These are phyloP conservation scores for Oryza nivara DNA, from an alignment of 176 grass and related monocot genomes.

Conservation along the genomic window DNA sequence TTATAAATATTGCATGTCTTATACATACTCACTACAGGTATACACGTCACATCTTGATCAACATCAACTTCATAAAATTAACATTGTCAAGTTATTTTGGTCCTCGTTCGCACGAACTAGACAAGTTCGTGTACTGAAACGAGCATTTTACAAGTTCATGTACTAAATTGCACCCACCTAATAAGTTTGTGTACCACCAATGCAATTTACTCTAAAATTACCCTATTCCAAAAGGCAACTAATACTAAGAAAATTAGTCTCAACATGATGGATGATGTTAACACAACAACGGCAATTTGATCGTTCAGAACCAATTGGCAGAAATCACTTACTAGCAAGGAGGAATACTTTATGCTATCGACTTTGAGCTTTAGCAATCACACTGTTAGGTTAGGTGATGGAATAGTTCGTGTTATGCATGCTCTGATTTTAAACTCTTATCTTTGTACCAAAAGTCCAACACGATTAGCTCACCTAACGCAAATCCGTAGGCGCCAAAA, in stretches of 20 bases:
- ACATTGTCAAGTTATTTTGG: too few relatives aligned
- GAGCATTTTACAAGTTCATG: too few relatives aligned
- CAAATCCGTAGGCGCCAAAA: constrained; percentile 31
- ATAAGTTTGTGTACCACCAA: too few relatives aligned
- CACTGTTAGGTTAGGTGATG: constrained; percentile 9
- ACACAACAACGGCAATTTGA: background rate
- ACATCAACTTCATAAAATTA: too few relatives aligned
- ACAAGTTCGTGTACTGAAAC: too few relatives aligned
- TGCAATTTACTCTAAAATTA: too few relatives aligned
- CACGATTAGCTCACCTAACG: background rate
- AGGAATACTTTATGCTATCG: background rate
- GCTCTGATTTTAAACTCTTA: background rate
- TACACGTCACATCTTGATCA: too few relatives aligned
- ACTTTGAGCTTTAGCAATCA: constrained; percentile 9
- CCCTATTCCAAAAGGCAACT: background rate
- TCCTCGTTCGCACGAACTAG: too few relatives aligned
- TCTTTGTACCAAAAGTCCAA: background rate
- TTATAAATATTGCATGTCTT: too few relatives aligned
- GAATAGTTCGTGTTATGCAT: background rate
- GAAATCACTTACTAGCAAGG: background rate
- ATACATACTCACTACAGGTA: too few relatives aligned
- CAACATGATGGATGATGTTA: background rate
- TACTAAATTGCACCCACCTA: too few relatives aligned
- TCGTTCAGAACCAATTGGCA: background rate
- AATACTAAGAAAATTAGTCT: background rate